Evolutionary conservation across 2,329 filamentous ascomycete species (phyloP).

Genomic region (Colletotrichum australisinense): DNA sequence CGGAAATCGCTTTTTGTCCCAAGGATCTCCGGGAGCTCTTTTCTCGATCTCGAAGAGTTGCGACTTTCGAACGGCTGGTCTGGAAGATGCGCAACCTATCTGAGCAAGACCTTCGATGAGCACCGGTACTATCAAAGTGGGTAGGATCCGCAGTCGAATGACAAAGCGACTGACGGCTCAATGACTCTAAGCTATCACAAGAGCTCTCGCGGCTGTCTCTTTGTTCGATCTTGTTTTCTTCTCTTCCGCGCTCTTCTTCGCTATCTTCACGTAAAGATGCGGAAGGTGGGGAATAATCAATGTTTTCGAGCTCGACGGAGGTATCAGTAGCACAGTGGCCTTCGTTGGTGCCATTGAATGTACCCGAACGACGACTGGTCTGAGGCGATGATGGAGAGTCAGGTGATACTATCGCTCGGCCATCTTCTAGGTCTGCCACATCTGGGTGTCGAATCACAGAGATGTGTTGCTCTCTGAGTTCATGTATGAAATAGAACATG

Average conservation of each 20-base stretch:
- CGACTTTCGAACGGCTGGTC: slow-evolving; percentile 20
- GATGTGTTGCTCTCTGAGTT: slow-evolving; percentile 60
- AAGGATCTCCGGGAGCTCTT: neutral
- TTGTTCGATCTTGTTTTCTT: neutral
- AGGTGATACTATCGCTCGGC: neutral
- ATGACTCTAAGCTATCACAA: slow-evolving; percentile 37
- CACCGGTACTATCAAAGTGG: neutral
- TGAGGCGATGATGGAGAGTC: slow-evolving; percentile 31
- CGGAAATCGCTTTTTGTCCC: slow-evolving; percentile 49
- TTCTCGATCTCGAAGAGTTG: fast-evolving
- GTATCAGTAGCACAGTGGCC: neutral
- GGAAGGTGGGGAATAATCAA: neutral
- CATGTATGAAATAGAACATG: slow-evolving; percentile 78
- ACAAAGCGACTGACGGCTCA: slow-evolving; percentile 41
- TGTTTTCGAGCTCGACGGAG: slow-evolving; percentile 27
- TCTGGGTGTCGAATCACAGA: slow-evolving; percentile 63
- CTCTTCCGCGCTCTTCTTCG: neutral
- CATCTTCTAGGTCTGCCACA: slow-evolving; percentile 1
- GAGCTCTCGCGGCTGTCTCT: slow-evolving; percentile 25
- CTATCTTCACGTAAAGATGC: slow-evolving; percentile 18
- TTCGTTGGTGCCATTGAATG: neutral
- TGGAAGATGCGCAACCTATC: slow-evolving; percentile 36
- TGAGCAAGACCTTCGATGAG: slow-evolving; percentile 33
- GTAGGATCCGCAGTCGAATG: slow-evolving; percentile 36
- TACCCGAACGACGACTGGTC: slow-evolving; percentile 38